phyloP scores from a whole-genome alignment of 768 basidiomycete species.

The Hebeloma cylindrosporum region DNA sequence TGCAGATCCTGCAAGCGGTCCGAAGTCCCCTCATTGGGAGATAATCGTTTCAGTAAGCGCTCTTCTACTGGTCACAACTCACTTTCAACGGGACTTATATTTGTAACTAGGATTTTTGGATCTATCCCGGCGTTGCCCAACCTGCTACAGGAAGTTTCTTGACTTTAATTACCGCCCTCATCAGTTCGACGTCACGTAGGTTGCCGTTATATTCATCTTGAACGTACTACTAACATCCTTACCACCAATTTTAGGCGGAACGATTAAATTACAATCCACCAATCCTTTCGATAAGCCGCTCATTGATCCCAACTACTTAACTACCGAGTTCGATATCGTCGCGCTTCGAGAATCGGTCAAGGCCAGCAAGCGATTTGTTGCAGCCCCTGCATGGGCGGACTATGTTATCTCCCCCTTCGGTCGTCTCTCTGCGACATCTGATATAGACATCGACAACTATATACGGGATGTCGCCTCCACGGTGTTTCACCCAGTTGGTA shows the following conservation, averaged over 20 bases:
- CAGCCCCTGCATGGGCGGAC: constrained; percentile 27
- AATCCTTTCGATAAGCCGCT: constrained; percentile 47
- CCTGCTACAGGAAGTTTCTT: constrained; percentile 25
- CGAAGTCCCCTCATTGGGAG: constrained; percentile 35
- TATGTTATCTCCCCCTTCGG: constrained; percentile 26
- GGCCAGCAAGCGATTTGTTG: constrained; percentile 20
- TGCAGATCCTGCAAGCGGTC: constrained; percentile 37
- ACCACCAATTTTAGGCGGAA: constrained; percentile 29
- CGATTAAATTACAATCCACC: constrained; percentile 39
- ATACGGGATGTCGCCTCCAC: constrained; percentile 21
- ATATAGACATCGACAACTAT: constrained; percentile 28
- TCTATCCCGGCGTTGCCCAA: constrained; percentile 4
- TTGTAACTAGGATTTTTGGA: neutral
- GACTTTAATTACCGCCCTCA: constrained; percentile 15
- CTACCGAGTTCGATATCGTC: constrained; percentile 26
- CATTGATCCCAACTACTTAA: constrained; percentile 49
- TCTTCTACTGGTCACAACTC: neutral
- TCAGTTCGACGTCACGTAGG: constrained; percentile 32
- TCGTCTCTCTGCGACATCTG: constrained; percentile 13
- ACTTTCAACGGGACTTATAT: neutral
- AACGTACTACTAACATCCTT: neutral
- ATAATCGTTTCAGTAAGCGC: constrained; percentile 31
- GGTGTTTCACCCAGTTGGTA: constrained; percentile 31
- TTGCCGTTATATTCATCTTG: constrained; percentile 4
- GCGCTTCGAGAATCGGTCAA: constrained; percentile 27